Conservation (phyloP, 108 stramenopile species). For the Tribonema minus region DNA sequence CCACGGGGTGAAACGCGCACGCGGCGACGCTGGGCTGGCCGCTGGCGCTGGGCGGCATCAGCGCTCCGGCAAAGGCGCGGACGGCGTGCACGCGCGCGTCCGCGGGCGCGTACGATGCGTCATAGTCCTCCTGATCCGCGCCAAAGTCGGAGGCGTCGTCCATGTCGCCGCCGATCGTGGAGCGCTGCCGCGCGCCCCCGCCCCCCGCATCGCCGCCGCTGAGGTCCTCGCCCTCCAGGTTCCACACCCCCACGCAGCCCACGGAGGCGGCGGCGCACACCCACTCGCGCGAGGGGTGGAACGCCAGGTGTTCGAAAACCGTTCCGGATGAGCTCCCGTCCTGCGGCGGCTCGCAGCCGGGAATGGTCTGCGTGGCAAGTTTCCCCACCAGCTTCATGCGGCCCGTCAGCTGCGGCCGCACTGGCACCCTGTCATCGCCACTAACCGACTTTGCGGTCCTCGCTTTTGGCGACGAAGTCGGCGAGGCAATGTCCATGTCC, state of each 20-base stretch:
- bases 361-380: not conserved
- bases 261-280: constrained; percentile 8
- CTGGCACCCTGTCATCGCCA: constrained; percentile 7
- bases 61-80: not conserved
- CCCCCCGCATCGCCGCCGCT: not conserved
- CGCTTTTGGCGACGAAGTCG: not conserved
- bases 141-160: too few species aligned
- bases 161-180: not conserved
- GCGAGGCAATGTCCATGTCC: not conserved
- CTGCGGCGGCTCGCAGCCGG: too few species aligned
- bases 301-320: constrained; percentile 3
- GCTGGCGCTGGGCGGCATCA: not conserved
- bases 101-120: not conserved
- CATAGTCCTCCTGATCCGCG: not conserved
- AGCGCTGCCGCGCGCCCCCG: not conserved
- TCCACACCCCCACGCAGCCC: constrained; percentile 29
- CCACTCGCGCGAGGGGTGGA: constrained; percentile 29
- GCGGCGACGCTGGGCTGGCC: not conserved
- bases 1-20: not conserved
- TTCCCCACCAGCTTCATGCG: not conserved
- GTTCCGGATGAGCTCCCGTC: not conserved
- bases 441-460: too few species aligned
- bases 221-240: constrained; percentile 13
- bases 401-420: constrained; percentile 13
- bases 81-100: not conserved